Percentiles rank a stretch among this genome's conserved stretches.
Conservation (phyloP, 202 grass and related monocot species). For the Zoysia matrella region DNA sequence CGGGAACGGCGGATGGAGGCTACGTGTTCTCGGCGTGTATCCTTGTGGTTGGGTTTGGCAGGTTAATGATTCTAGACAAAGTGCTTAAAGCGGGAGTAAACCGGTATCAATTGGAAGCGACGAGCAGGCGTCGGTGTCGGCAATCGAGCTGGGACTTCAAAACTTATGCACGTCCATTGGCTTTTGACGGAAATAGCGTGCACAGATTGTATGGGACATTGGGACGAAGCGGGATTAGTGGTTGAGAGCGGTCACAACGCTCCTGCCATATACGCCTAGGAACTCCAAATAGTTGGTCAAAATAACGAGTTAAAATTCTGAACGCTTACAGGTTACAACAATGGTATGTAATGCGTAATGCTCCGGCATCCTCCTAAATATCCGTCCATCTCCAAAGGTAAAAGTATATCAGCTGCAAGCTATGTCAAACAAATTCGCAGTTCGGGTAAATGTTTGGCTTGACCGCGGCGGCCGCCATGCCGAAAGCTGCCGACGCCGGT, state of each 20-base stretch:
- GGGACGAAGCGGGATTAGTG: background rate
- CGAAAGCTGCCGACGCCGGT: background rate
- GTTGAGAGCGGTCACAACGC: background rate
- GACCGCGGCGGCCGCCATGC: background rate
- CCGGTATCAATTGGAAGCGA: background rate
- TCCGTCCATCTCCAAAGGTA: background rate
- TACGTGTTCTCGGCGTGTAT: slow-evolving; percentile 27
- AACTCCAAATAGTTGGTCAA: background rate
- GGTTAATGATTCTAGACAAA: slow-evolving; percentile 2
- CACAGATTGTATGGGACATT: background rate
- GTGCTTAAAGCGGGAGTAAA: background rate
- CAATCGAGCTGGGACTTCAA: background rate
- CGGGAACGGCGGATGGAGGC: background rate
- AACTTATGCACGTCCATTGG: background rate
- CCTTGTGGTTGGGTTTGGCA: background rate
- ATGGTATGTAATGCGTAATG: background rate
- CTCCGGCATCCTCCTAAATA: background rate
- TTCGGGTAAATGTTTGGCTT: background rate
- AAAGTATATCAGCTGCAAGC: background rate
- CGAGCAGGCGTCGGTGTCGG: too few species aligned
- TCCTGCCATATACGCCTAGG: background rate
- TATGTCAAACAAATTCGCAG: background rate
- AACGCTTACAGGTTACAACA: background rate
- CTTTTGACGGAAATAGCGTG: background rate
- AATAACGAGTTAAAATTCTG: background rate